A percentile compares a stretch with the other conserved stretches of the same genome.
phyloP scores from a whole-genome alignment of 345 rosid species.

The Dipteronia sinensis region DNA sequence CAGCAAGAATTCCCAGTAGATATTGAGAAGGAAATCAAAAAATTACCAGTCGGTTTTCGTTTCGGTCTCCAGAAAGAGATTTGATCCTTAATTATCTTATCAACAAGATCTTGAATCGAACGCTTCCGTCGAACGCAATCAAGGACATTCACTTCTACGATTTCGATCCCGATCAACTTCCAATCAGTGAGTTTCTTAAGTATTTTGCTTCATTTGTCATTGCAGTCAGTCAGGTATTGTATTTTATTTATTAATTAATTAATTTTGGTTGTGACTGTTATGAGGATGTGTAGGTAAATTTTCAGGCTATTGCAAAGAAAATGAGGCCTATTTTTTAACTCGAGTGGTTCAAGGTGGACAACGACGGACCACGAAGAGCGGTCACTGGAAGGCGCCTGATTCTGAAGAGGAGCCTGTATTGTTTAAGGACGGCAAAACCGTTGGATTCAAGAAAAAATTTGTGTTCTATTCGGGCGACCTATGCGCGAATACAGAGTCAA shows the following conservation, averaged over 20 bases:
- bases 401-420: neutral
- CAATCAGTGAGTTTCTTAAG: neutral
- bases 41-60: constrained; percentile 3
- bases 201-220: neutral
- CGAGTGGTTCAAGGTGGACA: too few species aligned
- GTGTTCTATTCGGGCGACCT: constrained; percentile 8
- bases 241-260: neutral
- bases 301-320: neutral
- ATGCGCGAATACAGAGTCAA: neutral
- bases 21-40: neutral
- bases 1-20: too few species aligned
- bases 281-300: neutral
- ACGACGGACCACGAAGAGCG: neutral
- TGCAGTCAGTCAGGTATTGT: too few species aligned
- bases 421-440: neutral
- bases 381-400: constrained; percentile 7
- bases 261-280: neutral
- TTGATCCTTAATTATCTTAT: neutral
- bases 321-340: constrained; percentile 20
- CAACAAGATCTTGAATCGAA: neutral
- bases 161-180: constrained; percentile 3
- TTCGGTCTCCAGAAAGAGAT: neutral
- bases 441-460: constrained; percentile 11
- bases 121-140: neutral
- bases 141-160: constrained; percentile 14